These are phyloP conservation scores for Phytophthora colocasiae DNA, from an alignment of 352 stramenopile genomes.

Conservation along the genomic window DNA sequence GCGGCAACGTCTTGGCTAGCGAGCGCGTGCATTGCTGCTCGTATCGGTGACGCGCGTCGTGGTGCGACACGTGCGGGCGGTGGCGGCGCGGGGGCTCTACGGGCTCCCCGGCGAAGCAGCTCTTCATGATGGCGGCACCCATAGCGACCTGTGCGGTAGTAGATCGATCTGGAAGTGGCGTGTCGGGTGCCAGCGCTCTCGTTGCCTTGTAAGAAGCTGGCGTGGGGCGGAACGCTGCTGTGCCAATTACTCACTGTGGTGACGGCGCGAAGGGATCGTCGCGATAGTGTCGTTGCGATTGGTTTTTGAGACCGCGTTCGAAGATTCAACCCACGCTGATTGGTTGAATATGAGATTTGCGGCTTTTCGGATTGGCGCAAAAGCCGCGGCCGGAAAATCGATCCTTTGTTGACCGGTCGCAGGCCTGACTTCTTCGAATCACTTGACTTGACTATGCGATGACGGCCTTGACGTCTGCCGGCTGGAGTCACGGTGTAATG, in stretches of 20 bases:
- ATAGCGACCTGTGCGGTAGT: slow-evolving; percentile 16
- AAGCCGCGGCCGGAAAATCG: slow-evolving; percentile 20
- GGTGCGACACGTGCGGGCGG: slow-evolving; percentile 14
- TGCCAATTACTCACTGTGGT: slow-evolving; percentile 12
- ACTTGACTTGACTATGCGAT: background rate
- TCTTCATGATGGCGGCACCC: slow-evolving; percentile 54
- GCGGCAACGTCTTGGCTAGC: slow-evolving; percentile 30
- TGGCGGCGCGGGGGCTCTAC: slow-evolving; percentile 21
- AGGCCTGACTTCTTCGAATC: slow-evolving; percentile 10
- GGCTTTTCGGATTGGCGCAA: slow-evolving; percentile 27
- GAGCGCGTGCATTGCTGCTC: slow-evolving; percentile 30
- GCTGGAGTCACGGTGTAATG: slow-evolving; percentile 8
- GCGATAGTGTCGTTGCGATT: slow-evolving; percentile 5
- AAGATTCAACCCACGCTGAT: slow-evolving; percentile 11
- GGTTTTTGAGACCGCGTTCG: slow-evolving; percentile 3
- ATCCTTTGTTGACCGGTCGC: slow-evolving; percentile 10
- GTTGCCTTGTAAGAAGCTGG: slow-evolving; percentile 13
- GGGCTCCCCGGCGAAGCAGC: slow-evolving; percentile 40
- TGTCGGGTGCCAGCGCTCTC: slow-evolving; percentile 4
- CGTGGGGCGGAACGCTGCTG: slow-evolving; percentile 1
- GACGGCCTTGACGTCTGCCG: slow-evolving; percentile 2
- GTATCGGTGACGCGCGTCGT: slow-evolving; percentile 33
- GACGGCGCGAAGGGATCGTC: slow-evolving; percentile 16
- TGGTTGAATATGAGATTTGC: slow-evolving; percentile 7
- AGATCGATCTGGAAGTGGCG: slow-evolving; percentile 11